Evolutionary conservation across 2,329 filamentous ascomycete genomes (phyloP), one percentile per base, ranked within the genome.

Genomic region (Conoideocrella luteorostrata): DNA sequence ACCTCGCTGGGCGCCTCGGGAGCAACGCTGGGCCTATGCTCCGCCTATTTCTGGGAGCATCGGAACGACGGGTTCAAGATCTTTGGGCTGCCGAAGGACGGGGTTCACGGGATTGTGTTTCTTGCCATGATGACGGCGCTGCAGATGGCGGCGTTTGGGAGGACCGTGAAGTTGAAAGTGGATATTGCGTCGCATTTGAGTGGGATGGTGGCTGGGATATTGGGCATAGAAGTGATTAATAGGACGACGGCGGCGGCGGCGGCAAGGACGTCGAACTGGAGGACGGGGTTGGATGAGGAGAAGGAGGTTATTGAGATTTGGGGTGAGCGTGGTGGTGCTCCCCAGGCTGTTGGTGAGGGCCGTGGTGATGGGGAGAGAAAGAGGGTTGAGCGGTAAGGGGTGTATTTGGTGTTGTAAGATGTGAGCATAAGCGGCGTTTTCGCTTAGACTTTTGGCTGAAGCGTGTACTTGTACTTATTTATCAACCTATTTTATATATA

Each of bases 1-100:
- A 70, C 80, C 29, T 75, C 77, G 2, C 67, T 86, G 9, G 85
- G 85, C n/a, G 80, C 81, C 2, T 86, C 81, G 6, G 82, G 79
- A 10, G 78, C 77, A 28, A 67, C 82, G 5, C 73, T 78, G 49
- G 84, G 82, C 18, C 56, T 87, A 18, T 58, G 76, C 7, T 73
- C 72, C 2, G 79, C 80, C 2, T 84, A 78, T 60, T 77, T 82
- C 52, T 79, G 76, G 71, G 61, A 75, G 50, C 72, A 81, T 56
- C 64, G 69, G 42, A 67, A 68, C 45, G 76, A 81, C 33, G 69
- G 72, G 29, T 77, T 82, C 62, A 74, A 70, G 57, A 58, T 82
- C 42, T 62, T 82, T 22, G 76, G 73, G 7, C 65, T 79, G 47
- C 78, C 78, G 11, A 69, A 74, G n/a, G 71, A 76, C 24, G 77